phyloP scores from a whole-genome alignment of 2,329 filamentous ascomycete species.

The Cercospora sp. region DNA sequence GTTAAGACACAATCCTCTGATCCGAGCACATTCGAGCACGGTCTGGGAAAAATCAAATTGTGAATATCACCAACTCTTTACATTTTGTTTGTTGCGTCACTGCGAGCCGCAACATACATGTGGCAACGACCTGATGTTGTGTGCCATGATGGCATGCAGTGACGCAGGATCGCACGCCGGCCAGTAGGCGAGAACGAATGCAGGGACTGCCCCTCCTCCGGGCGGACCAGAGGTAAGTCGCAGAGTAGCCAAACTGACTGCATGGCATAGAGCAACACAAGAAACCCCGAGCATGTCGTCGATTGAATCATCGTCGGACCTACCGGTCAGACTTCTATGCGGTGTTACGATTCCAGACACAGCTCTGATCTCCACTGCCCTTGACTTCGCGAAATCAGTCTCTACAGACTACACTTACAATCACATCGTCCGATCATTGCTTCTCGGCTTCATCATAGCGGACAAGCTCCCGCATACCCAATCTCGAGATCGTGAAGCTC shows the following conservation, averaged over 20 bases:
- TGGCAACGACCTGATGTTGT: not conserved
- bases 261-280: not conserved
- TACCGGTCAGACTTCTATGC: slow-evolving; percentile 21
- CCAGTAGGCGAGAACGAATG: not conserved
- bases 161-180: not conserved
- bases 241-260: not conserved
- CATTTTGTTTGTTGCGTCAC: too few species aligned
- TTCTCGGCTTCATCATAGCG: slow-evolving; percentile 42
- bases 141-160: not conserved
- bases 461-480: slow-evolving; percentile 37
- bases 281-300: not conserved
- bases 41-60: not conserved
- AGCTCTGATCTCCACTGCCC: slow-evolving; percentile 41
- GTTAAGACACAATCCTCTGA: too few species aligned
- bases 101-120: not conserved
- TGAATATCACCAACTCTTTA: not conserved
- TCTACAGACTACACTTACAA: slow-evolving; percentile 41
- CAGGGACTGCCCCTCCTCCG: not conserved
- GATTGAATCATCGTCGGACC: not conserved
- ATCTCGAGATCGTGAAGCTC: slow-evolving; percentile 27
- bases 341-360: slow-evolving; percentile 43
- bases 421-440: slow-evolving; percentile 44
- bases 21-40: not conserved
- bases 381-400: slow-evolving; percentile 38
- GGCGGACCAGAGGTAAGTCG: not conserved